Evolutionary conservation across 345 rosid genomes (phyloP), one percentile per base, ranked within the genome.

Genomic region (Garcia nutans): DNA sequence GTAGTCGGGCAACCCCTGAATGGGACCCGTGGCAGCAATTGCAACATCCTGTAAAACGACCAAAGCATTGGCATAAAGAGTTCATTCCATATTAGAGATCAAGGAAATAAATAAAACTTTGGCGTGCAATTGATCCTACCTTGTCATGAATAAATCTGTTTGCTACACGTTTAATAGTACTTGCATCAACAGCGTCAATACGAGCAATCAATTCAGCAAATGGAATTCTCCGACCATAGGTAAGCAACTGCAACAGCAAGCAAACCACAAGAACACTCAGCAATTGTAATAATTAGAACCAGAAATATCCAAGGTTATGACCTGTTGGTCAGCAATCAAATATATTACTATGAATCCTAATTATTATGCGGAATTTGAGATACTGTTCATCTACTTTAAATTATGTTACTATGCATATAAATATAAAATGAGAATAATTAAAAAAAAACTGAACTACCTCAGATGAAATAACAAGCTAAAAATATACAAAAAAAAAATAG

Each of bases 141-240:
- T 87, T 92, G 81, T 93, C 98, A 61, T 89, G 86, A 72, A 96
- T 86, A 80, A 88, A 96, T 66, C 93, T 85, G 87, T 89, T 96
- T 71, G 98, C 99, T 61, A 91, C 97, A 13, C 97, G 94, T 85
- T 90, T 96, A 58, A 96, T 66, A 0, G 93, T 92, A 88, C 90
- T 88, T 44, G 93, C 87, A 82, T 90, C 95, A 74, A 96, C 98
- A 15, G 97, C 97, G 82, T 93, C 98, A 11, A 96, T 96, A 79
- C 99, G 86, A 16, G 97, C 97, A 78, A 93, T 89, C 76, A 96
- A 81, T 81, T 96, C 98, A 1, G 97, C 94, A 19, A 73, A 89
- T 57, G 97, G 96, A 63, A 93, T 89, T 88, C 98, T 93, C 74
- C 98, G 85, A 15, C 99, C 98, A 77, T 96, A 96, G 20, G 99